Conservation (phyloP, 2,329 filamentous ascomycete genomes). For the Zymoseptoria crescenta region DNA sequence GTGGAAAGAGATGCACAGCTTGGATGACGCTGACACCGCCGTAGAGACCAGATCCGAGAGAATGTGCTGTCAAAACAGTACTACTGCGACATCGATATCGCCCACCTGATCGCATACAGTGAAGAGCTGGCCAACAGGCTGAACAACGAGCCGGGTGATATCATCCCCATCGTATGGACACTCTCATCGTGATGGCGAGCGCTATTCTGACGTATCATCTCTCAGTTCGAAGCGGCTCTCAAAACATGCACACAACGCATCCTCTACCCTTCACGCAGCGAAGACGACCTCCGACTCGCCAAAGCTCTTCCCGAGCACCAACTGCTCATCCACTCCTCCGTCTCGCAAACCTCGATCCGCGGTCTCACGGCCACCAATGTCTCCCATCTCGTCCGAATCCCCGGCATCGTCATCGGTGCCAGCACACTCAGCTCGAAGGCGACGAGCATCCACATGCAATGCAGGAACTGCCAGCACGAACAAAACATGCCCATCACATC, state of each 20-base stretch:
- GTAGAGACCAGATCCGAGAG: slow-evolving; percentile 85
- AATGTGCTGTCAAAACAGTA: slow-evolving; percentile 92
- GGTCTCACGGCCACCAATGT: slow-evolving; percentile 90
- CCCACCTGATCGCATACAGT: slow-evolving; percentile 90
- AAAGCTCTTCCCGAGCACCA: slow-evolving; percentile 68
- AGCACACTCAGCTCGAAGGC: slow-evolving; percentile 96
- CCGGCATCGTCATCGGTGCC: slow-evolving; percentile 94
- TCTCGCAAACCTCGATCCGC: slow-evolving; percentile 84
- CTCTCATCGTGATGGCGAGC: slow-evolving; percentile 3
- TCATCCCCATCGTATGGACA: slow-evolving; percentile 71
- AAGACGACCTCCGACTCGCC: slow-evolving; percentile 48
- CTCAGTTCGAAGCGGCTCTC: slow-evolving; percentile 80
- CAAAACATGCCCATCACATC: slow-evolving; percentile 66
- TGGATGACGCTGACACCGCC: slow-evolving; percentile 23
- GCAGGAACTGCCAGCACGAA: slow-evolving; percentile 71
- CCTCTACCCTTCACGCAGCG: slow-evolving; percentile 67
- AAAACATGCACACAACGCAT: slow-evolving; percentile 90
- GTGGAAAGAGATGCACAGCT: background rate
- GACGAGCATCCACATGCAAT: slow-evolving; percentile 76
- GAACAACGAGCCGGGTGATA: slow-evolving; percentile 80
- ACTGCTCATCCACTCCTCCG: slow-evolving; percentile 85
- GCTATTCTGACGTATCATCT: slow-evolving; percentile 14
- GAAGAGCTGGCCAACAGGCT: slow-evolving; percentile 89
- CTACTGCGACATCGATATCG: slow-evolving; percentile 93
- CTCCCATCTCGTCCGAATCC: slow-evolving; percentile 88